A percentile compares a stretch with the other conserved stretches of the same genome.
Conservation (phyloP, 805 yeast genomes). For the Saturnispora sanitii region DNA sequence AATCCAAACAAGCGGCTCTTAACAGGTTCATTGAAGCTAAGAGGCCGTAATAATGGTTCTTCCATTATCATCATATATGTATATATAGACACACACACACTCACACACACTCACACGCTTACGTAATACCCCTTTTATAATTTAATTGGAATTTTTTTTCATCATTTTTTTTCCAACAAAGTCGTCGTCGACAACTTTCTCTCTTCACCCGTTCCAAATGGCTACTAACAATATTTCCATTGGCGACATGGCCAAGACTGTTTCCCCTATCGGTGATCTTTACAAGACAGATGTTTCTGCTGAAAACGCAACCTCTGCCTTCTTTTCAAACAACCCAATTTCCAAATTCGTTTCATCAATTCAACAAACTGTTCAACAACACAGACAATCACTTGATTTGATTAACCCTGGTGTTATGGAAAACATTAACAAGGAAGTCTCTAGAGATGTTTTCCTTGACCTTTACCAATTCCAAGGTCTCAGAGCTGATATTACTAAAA, state of each 20-base stretch:
- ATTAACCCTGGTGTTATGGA: conserved; percentile 92
- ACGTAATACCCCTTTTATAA: background rate
- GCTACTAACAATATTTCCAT: conserved; percentile 30
- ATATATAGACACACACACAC: background rate
- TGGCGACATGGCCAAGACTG: conserved; percentile 48
- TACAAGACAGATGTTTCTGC: conserved; percentile 40
- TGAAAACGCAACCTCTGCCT: conserved; percentile 33
- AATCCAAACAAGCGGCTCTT: no score
- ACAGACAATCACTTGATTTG: conserved; percentile 73
- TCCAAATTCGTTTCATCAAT: conserved; percentile 71
- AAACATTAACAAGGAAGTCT: conserved; percentile 85
- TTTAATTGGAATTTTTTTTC: background rate
- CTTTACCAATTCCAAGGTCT: conserved; percentile 91
- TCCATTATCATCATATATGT: no score
- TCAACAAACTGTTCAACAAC: conserved; percentile 60
- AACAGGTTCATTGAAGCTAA: background rate
- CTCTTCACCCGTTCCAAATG: conserved; percentile 15
- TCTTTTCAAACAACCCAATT: conserved; percentile 79
- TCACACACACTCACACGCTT: background rate
- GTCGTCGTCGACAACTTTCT: background rate
- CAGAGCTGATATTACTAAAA: conserved; percentile 92
- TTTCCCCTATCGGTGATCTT: conserved; percentile 51
- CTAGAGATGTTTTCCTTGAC: conserved; percentile 83
- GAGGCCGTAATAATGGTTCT: no score
- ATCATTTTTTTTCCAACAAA: background rate